Evolutionary conservation across 306 rosid species (phyloP).

Genomic region (Dalbergia cultrata): DNA sequence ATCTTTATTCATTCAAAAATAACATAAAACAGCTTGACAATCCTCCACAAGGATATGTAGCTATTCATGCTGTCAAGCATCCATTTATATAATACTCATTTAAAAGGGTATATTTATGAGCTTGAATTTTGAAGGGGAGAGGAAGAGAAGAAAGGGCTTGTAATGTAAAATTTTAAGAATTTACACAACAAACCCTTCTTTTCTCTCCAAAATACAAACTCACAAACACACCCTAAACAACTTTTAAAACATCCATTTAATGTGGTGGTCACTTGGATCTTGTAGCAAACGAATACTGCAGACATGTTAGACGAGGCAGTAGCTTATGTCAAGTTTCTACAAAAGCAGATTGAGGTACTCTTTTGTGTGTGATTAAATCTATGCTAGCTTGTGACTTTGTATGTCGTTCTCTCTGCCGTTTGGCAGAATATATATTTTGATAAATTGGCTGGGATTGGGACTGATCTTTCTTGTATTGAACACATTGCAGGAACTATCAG

Average conservation of each 20-base stretch:
- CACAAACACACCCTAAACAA: too few species aligned
- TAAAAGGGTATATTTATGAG: too few species aligned
- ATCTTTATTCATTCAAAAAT: background rate
- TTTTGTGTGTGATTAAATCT: slow-evolving; percentile 7
- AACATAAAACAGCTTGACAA: background rate
- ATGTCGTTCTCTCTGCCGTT: background rate
- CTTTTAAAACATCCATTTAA: background rate
- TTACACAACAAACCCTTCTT: too few species aligned
- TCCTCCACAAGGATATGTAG: background rate
- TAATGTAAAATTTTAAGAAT: too few species aligned
- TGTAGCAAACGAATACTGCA: slow-evolving; percentile 97
- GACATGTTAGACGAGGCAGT: slow-evolving; percentile 95
- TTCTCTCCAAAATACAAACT: too few species aligned
- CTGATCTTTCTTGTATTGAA: slow-evolving; percentile 16
- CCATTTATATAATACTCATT: background rate
- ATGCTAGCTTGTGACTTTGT: background rate
- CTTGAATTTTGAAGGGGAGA: too few species aligned
- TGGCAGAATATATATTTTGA: background rate
- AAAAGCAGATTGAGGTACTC: slow-evolving; percentile 89
- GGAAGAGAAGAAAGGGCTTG: too few species aligned
- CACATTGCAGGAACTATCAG: slow-evolving; percentile 82
- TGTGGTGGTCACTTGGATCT: slow-evolving; percentile 32
- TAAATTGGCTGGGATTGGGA: background rate
- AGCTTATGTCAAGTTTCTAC: slow-evolving; percentile 86
- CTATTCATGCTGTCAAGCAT: background rate